Evolutionary conservation across 192 early-diverging fungal species (phyloP), one percentile per base, ranked within the genome.

Genomic region (Entrophospora sp.): DNA sequence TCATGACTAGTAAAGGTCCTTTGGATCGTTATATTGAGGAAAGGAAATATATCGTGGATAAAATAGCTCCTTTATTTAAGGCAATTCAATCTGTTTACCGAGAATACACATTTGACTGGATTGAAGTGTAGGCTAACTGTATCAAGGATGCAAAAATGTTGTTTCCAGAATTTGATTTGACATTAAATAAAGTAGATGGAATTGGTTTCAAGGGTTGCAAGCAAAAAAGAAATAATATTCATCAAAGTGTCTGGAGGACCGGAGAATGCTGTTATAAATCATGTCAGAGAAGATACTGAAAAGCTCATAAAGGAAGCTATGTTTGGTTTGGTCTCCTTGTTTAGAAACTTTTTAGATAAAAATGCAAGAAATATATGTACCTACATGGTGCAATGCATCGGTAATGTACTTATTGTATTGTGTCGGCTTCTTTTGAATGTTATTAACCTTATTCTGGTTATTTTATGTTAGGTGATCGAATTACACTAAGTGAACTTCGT

Each of bases 101-200:
- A 52, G 62, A 64, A 25, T 64, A 64, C 22, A 14, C n/a, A 24
- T 64, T 64, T 6, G 32, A 64, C 24, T 64, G 62, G 62, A 64
- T 64, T 3, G 35, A 64, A 52, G 31, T 52, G 16, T 34, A 64
- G 38, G 6, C 24, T 4, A 37, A 34, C 5, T 51, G 46, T 27
- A 64, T 64, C 16, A 51, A 51, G 25, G 46, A 64, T 37, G n/a
- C 38, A 0, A 64, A 51, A 40, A 13, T n/a, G 14, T 32, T 64
- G 16, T 64, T 64, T 51, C 32, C 48, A 37, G 62, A 64, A 27
- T 64, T 64, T 13, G 62, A 64, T 52, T 37, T 64, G 1, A 64
- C 35, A 18, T 9, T 52, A 36, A 49, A 64, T 24, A 64, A 64
- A 52, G 48, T 18, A 35, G 63, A 65, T 30, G 48, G 63, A 12